Conservation (phyloP, 2,329 filamentous ascomycete genomes). For the Decorospora gaudefroyi region DNA sequence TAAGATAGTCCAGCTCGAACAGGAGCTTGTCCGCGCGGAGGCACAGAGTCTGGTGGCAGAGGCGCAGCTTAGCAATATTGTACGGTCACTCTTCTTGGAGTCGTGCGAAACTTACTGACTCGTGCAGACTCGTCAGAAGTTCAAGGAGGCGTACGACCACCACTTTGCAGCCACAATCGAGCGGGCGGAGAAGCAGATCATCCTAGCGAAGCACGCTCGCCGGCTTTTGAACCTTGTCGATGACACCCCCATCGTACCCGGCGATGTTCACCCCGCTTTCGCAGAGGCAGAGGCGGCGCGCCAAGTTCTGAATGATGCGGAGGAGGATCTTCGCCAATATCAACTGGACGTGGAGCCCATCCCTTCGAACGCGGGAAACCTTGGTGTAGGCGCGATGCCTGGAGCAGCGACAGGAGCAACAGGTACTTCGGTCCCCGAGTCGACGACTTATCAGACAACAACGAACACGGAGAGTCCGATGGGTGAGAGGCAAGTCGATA, state of each 20-base stretch:
- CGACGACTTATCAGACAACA: conserved; percentile 10
- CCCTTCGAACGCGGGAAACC: conserved; percentile 52
- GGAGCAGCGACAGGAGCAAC: conserved; percentile 17
- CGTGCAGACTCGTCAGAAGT: conserved; percentile 82
- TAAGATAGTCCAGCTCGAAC: conserved; percentile 82
- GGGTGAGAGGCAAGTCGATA: conserved; percentile 28
- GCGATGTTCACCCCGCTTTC: conserved; percentile 74
- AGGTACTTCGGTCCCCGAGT: conserved; percentile 10
- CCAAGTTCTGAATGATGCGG: conserved; percentile 88
- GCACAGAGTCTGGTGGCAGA: conserved; percentile 95
- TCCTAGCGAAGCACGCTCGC: conserved; percentile 87
- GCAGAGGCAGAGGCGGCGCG: conserved; percentile 68
- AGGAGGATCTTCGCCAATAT: conserved; percentile 85
- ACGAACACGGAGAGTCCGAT: conserved; percentile 29
- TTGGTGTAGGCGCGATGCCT: conserved; percentile 56
- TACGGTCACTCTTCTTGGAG: conserved; percentile 43
- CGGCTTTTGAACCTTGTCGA: conserved; percentile 84
- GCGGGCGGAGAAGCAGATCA: conserved; percentile 93
- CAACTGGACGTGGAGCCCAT: conserved; percentile 61
- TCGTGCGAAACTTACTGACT: conserved; percentile 19
- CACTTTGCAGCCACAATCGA: conserved; percentile 92
- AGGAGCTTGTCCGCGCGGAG: conserved; percentile 94
- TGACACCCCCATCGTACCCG: conserved; percentile 85
- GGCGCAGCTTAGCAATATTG: conserved; percentile 92
- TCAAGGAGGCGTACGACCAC: conserved; percentile 90